These are phyloP conservation scores for Erythrobasidium hasegawianum DNA, from an alignment of 1,284 basidiomycete species.

Conservation along the genomic window DNA sequence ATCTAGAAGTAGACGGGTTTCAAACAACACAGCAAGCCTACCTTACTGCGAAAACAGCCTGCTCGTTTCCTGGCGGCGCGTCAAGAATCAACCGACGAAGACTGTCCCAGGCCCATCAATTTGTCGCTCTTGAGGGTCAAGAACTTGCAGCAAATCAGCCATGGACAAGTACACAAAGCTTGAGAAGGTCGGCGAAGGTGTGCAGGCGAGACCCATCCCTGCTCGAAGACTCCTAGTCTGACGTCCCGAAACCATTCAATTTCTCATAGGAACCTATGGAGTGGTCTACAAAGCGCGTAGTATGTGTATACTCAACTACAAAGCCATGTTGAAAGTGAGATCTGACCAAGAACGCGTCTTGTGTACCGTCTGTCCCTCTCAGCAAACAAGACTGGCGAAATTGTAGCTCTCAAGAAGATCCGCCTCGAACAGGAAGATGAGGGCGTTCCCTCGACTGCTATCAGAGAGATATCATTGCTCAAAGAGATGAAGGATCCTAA, in stretches of 20 bases:
- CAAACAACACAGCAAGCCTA: too few species aligned
- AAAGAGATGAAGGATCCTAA: conserved; percentile 96
- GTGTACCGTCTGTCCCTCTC: background rate
- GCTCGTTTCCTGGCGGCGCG: too few species aligned
- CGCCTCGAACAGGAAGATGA: conserved; percentile 96
- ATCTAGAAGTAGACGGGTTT: too few species aligned
- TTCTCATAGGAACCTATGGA: conserved; percentile 81
- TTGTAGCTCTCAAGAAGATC: conserved; percentile 96
- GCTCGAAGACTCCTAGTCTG: background rate
- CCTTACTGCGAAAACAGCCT: too few species aligned
- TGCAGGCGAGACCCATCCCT: background rate
- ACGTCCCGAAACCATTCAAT: background rate
- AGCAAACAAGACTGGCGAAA: conserved; percentile 60
- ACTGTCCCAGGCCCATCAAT: too few species aligned
- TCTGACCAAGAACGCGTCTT: background rate
- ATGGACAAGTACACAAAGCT: conserved; percentile 46
- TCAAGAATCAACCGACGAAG: too few species aligned
- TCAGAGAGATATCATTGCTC: conserved; percentile 92
- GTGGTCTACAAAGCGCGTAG: conserved; percentile 86
- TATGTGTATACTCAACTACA: conserved; percentile 42
- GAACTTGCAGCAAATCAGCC: too few species aligned
- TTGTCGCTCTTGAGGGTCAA: too few species aligned
- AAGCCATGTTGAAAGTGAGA: background rate
- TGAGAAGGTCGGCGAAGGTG: conserved; percentile 46
- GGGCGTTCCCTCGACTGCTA: conserved; percentile 94